Evolutionary conservation across 176 grass and related monocot species (phyloP), one percentile per base, ranked within the genome.

Genomic region (Dendrocalamus sinicus): DNA sequence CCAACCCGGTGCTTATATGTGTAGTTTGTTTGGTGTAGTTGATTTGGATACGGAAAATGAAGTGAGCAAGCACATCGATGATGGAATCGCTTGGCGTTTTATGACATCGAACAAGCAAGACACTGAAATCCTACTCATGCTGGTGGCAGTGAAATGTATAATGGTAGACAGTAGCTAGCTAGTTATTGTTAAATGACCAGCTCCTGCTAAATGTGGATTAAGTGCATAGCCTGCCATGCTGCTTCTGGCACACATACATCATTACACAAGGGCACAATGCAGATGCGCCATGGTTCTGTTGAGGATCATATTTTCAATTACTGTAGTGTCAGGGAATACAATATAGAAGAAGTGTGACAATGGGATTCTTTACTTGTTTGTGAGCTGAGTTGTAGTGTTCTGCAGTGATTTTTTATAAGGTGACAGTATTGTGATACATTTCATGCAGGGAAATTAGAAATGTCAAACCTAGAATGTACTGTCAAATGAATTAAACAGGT

Each of bases 371-470:
- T 79, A 61, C 22, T 73, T 87, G 48, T 75, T 73, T 73, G 7
- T 67, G 28, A 26, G 43, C 63, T 24, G 8, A 41, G 20, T 6
- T 60, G 26, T 68, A 79, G 40, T 59, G 51, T 69, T 67, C 28
- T 79, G 57, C 45, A 58, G 52, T 76, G 67, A 86, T 48, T 85
- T 87, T 28, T 77, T 72, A 88, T 17, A 19, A 67, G 58, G 13
- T 80, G 68, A 80, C 62, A 67, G 13, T 68, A 74, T 67, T 79
- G 16, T 85, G 40, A 58, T 77, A 43, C 50, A 66, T 88, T 73
- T 85, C 41, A 79, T 84, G 84, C 84, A 91, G 91, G 85, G 77
- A 88, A 91, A 85, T 82, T 47, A 81, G 82, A 89, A 78, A 84
- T 85, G 61, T 82, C 39, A 83, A 89, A 76, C 84, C 87, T 79